A percentile compares a stretch with the other conserved stretches of the same genome.
phyloP scores from a whole-genome alignment of 2,329 filamentous ascomycete genomes.

The Aureobasidium uvarum region DNA sequence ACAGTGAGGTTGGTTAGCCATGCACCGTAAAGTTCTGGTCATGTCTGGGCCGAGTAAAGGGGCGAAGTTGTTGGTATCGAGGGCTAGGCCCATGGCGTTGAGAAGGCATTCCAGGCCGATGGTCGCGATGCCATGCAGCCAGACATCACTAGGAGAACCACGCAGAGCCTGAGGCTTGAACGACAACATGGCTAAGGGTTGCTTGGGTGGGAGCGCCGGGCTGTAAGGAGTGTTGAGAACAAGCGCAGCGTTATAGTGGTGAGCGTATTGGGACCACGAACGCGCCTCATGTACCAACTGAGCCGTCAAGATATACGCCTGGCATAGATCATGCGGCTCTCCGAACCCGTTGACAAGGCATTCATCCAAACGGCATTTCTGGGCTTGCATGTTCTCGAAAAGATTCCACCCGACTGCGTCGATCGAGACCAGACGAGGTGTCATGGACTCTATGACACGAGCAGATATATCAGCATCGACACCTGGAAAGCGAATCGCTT shows the following conservation, averaged over 20 bases:
- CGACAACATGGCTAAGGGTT: not conserved
- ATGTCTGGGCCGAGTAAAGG: not conserved
- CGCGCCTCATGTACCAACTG: not conserved
- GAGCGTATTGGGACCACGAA: not conserved
- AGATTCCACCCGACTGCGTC: conserved; percentile 18
- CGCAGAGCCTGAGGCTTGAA: not conserved
- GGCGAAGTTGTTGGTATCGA: not conserved
- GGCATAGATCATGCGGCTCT: not conserved
- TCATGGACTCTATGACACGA: not conserved
- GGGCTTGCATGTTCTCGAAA: not conserved
- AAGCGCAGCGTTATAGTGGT: not conserved
- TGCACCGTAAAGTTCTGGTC: not conserved
- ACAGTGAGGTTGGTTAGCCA: not conserved
- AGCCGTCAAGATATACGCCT: not conserved
- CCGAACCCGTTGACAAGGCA: not conserved
- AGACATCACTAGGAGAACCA: not conserved
- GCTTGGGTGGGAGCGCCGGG: not conserved
- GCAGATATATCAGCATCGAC: not conserved
- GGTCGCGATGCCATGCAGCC: not conserved
- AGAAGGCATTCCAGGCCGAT: not conserved
- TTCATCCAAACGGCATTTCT: conserved; percentile 1
- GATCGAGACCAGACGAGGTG: not conserved
- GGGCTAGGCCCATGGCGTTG: not conserved
- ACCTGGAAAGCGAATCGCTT: not conserved
- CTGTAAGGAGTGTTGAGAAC: not conserved